These are phyloP conservation scores for Blastobotrys terrestris DNA, from an alignment of 805 yeast genomes.

Conservation along the genomic window DNA sequence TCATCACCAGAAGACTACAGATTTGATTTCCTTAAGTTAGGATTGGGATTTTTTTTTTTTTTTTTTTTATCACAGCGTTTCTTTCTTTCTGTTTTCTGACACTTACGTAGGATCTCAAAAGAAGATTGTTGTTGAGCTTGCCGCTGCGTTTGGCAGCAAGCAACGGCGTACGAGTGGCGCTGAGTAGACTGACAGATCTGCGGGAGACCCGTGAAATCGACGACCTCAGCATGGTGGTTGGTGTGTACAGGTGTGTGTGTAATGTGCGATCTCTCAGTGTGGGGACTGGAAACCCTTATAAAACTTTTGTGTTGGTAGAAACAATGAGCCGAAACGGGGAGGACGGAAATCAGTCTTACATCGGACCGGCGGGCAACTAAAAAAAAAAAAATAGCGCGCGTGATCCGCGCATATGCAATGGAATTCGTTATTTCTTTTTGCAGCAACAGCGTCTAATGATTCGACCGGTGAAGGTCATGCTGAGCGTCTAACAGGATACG, in stretches of 20 bases:
- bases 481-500: too few species aligned
- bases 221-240: not conserved
- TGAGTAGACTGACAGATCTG: not conserved
- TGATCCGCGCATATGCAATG: not conserved
- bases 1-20: conserved; percentile 36
- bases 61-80: too few species aligned
- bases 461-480: too few species aligned
- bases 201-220: not conserved
- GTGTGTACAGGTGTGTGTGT: not conserved
- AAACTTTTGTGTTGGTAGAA: not conserved
- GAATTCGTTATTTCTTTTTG: too few species aligned
- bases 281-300: not conserved
- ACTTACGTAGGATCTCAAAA: not conserved
- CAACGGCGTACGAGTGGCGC: not conserved
- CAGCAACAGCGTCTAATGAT: too few species aligned
- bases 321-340: not conserved
- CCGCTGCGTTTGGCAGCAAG: not conserved
- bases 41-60: not conserved
- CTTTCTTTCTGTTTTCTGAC: too few species aligned
- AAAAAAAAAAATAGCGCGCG: not conserved
- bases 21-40: not conserved
- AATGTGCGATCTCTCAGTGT: not conserved
- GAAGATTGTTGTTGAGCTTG: not conserved
- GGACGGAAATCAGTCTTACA: not conserved
- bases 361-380: not conserved